These are phyloP conservation scores for Ceratocystis papillata DNA, from an alignment of 2,329 filamentous ascomycete species.

Conservation along the genomic window DNA sequence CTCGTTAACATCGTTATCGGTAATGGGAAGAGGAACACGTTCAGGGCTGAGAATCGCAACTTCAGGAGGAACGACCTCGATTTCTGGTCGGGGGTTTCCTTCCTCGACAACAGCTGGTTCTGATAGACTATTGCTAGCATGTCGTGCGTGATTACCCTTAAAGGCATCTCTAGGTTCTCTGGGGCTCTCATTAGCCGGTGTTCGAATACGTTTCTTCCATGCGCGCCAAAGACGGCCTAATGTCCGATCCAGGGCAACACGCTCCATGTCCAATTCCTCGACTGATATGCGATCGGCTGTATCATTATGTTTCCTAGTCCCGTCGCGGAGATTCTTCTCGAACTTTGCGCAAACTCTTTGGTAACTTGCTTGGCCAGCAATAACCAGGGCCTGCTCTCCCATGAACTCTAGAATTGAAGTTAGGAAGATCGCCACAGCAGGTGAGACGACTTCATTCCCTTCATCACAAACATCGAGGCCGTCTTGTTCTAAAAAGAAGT, in stretches of 20 bases:
- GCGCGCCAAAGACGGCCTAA: slow-evolving; percentile 84
- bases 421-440: slow-evolving; percentile 87
- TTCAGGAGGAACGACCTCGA: slow-evolving; percentile 29
- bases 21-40: slow-evolving; percentile 55
- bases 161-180: slow-evolving; percentile 39
- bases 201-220: slow-evolving; percentile 79
- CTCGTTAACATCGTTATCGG: slow-evolving; percentile 60
- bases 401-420: slow-evolving; percentile 91
- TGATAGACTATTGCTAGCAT: neutral
- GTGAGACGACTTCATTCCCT: slow-evolving; percentile 62
- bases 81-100: slow-evolving; percentile 24
- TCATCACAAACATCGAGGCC: slow-evolving; percentile 53
- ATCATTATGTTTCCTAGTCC: slow-evolving; percentile 37
- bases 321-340: slow-evolving; percentile 49
- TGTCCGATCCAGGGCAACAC: slow-evolving; percentile 78
- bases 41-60: slow-evolving; percentile 36
- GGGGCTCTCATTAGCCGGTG: slow-evolving; percentile 40
- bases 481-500: slow-evolving; percentile 73
- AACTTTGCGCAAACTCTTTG: slow-evolving; percentile 51
- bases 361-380: slow-evolving; percentile 75
- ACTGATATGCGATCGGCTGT: slow-evolving; percentile 62
- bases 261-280: slow-evolving; percentile 85
- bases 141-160: slow-evolving; percentile 26
- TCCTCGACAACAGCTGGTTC: slow-evolving; percentile 21
- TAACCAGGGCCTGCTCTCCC: slow-evolving; percentile 79